Conservation (phyloP, 371 early-diverging fungal species). For the Lichtheimia hyalospora region DNA sequence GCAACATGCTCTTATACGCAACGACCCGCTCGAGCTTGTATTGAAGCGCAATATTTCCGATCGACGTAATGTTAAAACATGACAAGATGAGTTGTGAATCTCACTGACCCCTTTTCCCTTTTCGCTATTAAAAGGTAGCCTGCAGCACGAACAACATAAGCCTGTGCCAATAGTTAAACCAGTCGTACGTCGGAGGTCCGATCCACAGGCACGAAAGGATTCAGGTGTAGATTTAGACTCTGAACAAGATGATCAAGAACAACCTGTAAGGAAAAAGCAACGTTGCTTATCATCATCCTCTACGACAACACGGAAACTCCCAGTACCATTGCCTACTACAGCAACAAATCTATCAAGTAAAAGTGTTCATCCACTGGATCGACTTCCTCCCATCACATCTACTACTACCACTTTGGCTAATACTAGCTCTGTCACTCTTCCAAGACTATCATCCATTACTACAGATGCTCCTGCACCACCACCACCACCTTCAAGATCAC, state of each 20-base stretch:
- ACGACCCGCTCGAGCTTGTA: not conserved
- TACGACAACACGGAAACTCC: constrained; percentile 13
- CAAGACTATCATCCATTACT: constrained; percentile 12
- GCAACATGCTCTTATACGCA: constrained; percentile 15
- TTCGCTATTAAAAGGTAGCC: not conserved
- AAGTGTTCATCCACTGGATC: constrained; percentile 14
- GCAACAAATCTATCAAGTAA: constrained; percentile 16
- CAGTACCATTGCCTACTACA: constrained; percentile 23
- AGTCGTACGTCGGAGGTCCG: constrained; percentile 11
- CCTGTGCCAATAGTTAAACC: constrained; percentile 20
- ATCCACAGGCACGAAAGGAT: constrained; percentile 21
- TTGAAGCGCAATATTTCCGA: constrained; percentile 5
- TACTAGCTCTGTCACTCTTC: constrained; percentile 9
- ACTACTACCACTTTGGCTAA: not conserved
- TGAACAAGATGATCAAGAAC: constrained; percentile 11
- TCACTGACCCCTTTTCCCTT: constrained; percentile 2
- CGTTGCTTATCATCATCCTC: constrained; percentile 22
- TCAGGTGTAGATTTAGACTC: constrained; percentile 25
- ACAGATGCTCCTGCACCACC: not conserved
- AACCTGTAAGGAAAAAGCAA: constrained; percentile 31
- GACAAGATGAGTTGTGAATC: constrained; percentile 10
- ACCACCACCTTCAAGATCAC: not conserved
- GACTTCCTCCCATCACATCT: constrained; percentile 3
- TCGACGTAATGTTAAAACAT: constrained; percentile 1
- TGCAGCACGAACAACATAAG: not conserved